A percentile compares a stretch with the other conserved stretches of the same genome.
phyloP scores from a whole-genome alignment of 164 flowering plant species.

The Umbellularia californica region DNA sequence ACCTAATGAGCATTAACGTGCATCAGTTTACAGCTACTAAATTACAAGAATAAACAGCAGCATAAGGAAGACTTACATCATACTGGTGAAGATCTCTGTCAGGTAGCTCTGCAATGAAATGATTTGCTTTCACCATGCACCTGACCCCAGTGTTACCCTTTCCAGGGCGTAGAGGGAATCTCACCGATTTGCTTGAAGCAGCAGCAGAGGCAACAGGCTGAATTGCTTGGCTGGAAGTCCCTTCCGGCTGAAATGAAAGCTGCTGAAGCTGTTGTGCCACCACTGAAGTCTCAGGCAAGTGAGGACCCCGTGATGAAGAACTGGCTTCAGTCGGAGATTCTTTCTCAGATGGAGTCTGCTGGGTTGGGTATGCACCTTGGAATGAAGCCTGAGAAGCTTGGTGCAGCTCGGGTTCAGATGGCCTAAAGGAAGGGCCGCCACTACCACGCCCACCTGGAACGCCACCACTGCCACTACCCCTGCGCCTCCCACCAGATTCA shows the following conservation, averaged over 20 bases:
- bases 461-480: slow-evolving; percentile 28
- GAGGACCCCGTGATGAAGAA: slow-evolving; percentile 19
- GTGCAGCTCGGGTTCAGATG: slow-evolving; percentile 75
- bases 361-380: slow-evolving; percentile 36
- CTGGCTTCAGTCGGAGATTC: slow-evolving; percentile 36
- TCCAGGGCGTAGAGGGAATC: slow-evolving; percentile 75
- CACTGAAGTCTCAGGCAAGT: background rate
- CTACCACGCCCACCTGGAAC: slow-evolving; percentile 29
- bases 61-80: slow-evolving; percentile 44
- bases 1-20: slow-evolving; percentile 39
- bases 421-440: slow-evolving; percentile 40
- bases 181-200: slow-evolving; percentile 53
- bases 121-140: slow-evolving; percentile 80
- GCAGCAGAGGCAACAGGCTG: slow-evolving; percentile 27
- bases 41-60: background rate
- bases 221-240: slow-evolving; percentile 17
- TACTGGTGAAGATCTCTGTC: slow-evolving; percentile 82
- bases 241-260: slow-evolving; percentile 5
- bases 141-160: slow-evolving; percentile 51
- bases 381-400: slow-evolving; percentile 56
- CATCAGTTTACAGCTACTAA: background rate
- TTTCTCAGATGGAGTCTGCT: slow-evolving; percentile 22
- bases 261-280: slow-evolving; percentile 42
- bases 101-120: slow-evolving; percentile 76
- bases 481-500: slow-evolving; percentile 23